Conservation (phyloP, 2,329 filamentous ascomycete genomes). For the Trichoderma brevicompactum region DNA sequence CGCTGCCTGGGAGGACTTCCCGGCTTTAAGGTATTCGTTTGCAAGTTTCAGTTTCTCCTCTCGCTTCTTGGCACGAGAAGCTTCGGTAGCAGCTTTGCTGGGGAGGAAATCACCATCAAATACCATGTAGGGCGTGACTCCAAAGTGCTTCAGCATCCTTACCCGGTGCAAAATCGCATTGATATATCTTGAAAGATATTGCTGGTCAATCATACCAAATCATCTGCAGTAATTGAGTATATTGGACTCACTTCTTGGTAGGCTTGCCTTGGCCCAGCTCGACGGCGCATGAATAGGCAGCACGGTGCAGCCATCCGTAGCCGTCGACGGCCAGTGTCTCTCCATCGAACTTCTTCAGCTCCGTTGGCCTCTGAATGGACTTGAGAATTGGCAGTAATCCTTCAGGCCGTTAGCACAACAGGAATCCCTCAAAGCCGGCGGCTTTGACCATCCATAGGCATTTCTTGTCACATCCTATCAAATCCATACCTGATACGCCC, state of each 20-base stretch:
- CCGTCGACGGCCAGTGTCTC: conserved; percentile 93
- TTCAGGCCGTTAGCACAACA: conserved; percentile 43
- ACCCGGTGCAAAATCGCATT: conserved; percentile 90
- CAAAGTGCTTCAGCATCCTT: conserved; percentile 91
- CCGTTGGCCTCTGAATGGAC: conserved; percentile 89
- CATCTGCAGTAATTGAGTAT: background rate
- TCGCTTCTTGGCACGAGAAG: conserved; percentile 72
- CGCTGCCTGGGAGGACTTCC: conserved; percentile 79
- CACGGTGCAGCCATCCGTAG: conserved; percentile 97
- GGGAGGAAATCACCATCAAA: conserved; percentile 96
- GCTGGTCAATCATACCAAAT: conserved; percentile 17
- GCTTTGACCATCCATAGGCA: background rate
- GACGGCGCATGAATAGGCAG: conserved; percentile 85
- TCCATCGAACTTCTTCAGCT: conserved; percentile 83
- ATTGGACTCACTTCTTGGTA: conserved; percentile 72
- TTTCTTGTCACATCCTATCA: background rate
- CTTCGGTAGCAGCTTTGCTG: conserved; percentile 88
- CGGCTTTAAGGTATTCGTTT: conserved; percentile 78
- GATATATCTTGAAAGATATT: conserved; percentile 66
- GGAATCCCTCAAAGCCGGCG: background rate
- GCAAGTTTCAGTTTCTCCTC: conserved; percentile 77
- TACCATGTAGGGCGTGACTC: conserved; percentile 90
- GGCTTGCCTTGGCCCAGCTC: conserved; percentile 88
- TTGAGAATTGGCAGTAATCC: conserved; percentile 90
- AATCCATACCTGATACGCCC: conserved; percentile 44